Conservation (phyloP, 2,329 filamentous ascomycete species). For the Pseudopithomyces maydicus region DNA sequence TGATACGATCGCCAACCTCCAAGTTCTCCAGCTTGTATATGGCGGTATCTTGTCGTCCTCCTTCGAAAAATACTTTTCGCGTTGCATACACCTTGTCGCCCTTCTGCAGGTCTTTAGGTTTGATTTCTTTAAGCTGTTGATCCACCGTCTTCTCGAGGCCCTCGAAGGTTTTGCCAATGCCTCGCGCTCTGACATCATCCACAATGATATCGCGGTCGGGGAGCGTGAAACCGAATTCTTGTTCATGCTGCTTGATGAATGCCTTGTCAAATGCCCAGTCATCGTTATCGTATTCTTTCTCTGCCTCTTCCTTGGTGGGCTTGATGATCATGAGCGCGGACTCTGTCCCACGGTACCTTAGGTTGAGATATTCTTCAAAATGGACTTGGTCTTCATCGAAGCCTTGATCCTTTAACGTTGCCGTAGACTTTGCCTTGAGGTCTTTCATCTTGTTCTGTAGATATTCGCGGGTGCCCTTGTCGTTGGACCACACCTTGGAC, state of each 20-base stretch:
- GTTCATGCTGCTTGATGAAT: slow-evolving; percentile 85
- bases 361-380: slow-evolving; percentile 92
- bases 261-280: slow-evolving; percentile 84
- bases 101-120: slow-evolving; percentile 60
- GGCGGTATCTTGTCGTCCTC: slow-evolving; percentile 75
- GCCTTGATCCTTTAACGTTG: slow-evolving; percentile 74
- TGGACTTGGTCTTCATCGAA: slow-evolving; percentile 75
- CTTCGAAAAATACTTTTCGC: slow-evolving; percentile 81
- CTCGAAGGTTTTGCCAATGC: slow-evolving; percentile 86
- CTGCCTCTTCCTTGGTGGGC: slow-evolving; percentile 66
- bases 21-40: slow-evolving; percentile 83
- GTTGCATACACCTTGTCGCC: slow-evolving; percentile 69
- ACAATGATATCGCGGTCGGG: slow-evolving; percentile 85
- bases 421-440: slow-evolving; percentile 75
- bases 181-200: slow-evolving; percentile 85
- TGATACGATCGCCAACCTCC: slow-evolving; percentile 71
- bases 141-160: slow-evolving; percentile 82
- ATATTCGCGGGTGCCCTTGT: slow-evolving; percentile 62
- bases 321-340: slow-evolving; percentile 89
- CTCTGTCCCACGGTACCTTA: slow-evolving; percentile 89
- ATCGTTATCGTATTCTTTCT: slow-evolving; percentile 65
- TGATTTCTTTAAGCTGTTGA: slow-evolving; percentile 75
- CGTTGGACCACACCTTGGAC: slow-evolving; percentile 64
- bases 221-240: slow-evolving; percentile 91
- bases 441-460: slow-evolving; percentile 77